Conservation (phyloP, 371 early-diverging fungal species). For the Mortierella sp. region DNA sequence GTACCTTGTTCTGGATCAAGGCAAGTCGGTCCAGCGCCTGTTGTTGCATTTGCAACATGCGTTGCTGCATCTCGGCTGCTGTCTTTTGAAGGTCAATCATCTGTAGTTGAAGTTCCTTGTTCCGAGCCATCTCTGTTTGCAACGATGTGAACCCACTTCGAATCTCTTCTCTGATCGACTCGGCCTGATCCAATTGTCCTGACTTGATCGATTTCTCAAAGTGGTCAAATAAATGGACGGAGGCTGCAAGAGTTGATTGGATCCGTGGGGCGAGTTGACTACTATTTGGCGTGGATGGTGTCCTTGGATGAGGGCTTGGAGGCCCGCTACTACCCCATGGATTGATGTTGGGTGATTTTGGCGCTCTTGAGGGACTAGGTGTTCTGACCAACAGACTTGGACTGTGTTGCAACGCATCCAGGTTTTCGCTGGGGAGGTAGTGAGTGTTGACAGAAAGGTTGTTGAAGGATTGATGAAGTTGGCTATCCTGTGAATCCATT, state of each 20-base stretch:
- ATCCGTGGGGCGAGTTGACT: slow-evolving; percentile 7
- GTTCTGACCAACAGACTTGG: neutral
- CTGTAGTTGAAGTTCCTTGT: slow-evolving; percentile 20
- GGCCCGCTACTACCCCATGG: no score
- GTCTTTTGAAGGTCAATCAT: slow-evolving; percentile 23
- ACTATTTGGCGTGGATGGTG: neutral
- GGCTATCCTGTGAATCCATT: neutral
- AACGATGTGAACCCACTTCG: slow-evolving; percentile 8
- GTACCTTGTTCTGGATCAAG: slow-evolving; percentile 21
- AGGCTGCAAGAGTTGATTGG: slow-evolving; percentile 20
- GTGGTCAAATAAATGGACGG: slow-evolving; percentile 15
- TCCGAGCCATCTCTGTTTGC: slow-evolving; percentile 18
- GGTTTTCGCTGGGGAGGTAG: neutral
- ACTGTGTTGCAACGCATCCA: neutral
- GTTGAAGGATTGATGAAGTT: slow-evolving; percentile 1
- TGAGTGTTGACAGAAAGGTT: slow-evolving; percentile 4
- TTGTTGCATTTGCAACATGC: slow-evolving; percentile 20
- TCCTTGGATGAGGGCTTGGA: no score
- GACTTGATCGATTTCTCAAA: slow-evolving; percentile 31
- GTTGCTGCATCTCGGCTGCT: slow-evolving; percentile 26
- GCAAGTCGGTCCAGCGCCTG: slow-evolving; percentile 26
- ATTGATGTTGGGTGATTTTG: neutral
- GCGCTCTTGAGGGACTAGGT: slow-evolving; percentile 5
- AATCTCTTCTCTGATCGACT: slow-evolving; percentile 32
- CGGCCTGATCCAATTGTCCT: slow-evolving; percentile 22